Base-by-base conservation (phyloP, 495 filamentous ascomycete genomes). In the Hypoxylon cercidicola region DNA sequence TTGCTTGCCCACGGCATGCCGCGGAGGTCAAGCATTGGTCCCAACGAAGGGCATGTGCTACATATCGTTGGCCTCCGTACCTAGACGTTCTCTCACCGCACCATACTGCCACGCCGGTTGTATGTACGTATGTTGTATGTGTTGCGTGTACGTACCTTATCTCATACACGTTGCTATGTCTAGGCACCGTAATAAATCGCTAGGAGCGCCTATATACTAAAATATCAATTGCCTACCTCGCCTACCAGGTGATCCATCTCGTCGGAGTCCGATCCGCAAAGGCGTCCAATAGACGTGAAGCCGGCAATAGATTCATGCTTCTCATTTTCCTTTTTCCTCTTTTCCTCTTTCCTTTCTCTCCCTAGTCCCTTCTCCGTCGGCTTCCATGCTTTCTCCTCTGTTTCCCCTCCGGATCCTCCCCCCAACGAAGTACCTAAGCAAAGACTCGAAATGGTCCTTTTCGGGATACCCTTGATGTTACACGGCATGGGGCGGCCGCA, bases 391-490 rank as follows among this genome's bases (percentile, higher is more conserved):
- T 46, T 51, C 35, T 34, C 41, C 18, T 37, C 41, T 28, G 1
- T 37, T 35, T 30, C 53, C 49, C 32, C 53, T 18, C 55, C 15
- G 23, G 35, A 20, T 23, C 41, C 35, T 60, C 25, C 16, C 45
- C 30, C 3, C 48, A 19, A 48, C 52, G 37, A 57, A 56, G 39
- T 44, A 48, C 28, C 50, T 51, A 55, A 52, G 44, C 37, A 35
- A 40, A 45, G 56, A 37, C 45, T 49, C 49, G 37, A 55, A 23
- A 60, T 49, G 49, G 55, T 21, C 19, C 46, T 44, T 49, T 60
- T 45, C 48, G 35, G 44, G 55, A 61, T 60, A 68, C 65, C 65
- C 60, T 68, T 62, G 65, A 68, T 16, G 65, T 68, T 68, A 68
- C 65, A 68, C 65, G 65, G 58, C 65, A 68, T 59, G 49, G 30